Percentiles rank a stretch among this genome's conserved stretches.
Conservation (phyloP, 805 yeast genomes). For the Monosporozyma yasuniensis region DNA sequence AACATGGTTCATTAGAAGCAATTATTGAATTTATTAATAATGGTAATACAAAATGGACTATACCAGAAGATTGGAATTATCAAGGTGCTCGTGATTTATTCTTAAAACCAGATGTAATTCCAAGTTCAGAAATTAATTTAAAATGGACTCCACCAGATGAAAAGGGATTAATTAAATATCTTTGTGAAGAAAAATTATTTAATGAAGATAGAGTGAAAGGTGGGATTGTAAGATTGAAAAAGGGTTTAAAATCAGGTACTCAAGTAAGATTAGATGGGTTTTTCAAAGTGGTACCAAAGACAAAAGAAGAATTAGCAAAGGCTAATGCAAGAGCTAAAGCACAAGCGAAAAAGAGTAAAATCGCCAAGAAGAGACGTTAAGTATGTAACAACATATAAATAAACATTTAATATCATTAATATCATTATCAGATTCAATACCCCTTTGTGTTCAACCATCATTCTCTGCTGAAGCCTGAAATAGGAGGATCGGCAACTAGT, state of each 20-base stretch:
- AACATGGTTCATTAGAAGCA: slow-evolving; percentile 72
- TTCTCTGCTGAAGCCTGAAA: no score
- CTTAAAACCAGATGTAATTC: slow-evolving; percentile 67
- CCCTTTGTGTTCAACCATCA: no score
- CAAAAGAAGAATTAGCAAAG: slow-evolving; percentile 36
- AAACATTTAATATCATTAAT: not conserved
- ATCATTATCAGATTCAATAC: no score
- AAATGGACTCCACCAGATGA: slow-evolving; percentile 88
- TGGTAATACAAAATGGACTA: slow-evolving; percentile 46
- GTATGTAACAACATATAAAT: not conserved
- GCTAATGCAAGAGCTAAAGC: slow-evolving; percentile 29
- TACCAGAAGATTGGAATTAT: slow-evolving; percentile 94
- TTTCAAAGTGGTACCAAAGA: slow-evolving; percentile 56
- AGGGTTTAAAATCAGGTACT: slow-evolving; percentile 74
- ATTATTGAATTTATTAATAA: slow-evolving; percentile 51
- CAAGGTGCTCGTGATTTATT: slow-evolving; percentile 81
- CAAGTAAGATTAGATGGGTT: slow-evolving; percentile 93
- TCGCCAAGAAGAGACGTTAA: slow-evolving; percentile 17
- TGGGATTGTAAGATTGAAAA: slow-evolving; percentile 78
- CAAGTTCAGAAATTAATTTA: slow-evolving; percentile 51
- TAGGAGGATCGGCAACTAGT: no score
- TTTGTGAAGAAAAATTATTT: slow-evolving; percentile 85
- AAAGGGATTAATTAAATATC: slow-evolving; percentile 69
- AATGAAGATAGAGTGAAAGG: slow-evolving; percentile 83
- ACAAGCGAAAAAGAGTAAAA: slow-evolving; percentile 19